Evolutionary conservation across 2,329 filamentous ascomycete genomes (phyloP), one percentile per base, ranked within the genome.

Genomic region (Pyrenochaeta sp.): DNA sequence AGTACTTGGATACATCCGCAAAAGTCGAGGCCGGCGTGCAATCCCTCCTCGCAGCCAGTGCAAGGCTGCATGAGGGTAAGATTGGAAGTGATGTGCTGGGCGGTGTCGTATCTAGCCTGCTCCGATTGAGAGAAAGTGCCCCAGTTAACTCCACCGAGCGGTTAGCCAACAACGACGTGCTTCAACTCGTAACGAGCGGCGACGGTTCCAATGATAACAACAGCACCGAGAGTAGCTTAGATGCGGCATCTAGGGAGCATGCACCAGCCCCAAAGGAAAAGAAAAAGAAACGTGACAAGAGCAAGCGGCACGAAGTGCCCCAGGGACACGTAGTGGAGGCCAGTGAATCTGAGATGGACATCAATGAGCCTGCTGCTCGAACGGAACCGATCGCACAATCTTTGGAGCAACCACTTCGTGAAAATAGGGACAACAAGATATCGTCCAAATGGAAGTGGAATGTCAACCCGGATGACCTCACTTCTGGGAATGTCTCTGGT

Each of bases 361-460:
- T 19, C 10, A 15, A 12, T 36, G 34, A 8, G 37, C 9, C 37
- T 24, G 30, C 25, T n/a, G 7, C 46, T 30, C n/a, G 13, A 25
- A 4, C 34, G 4, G 49, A 30, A 52, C 19, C 24, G 19, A 25
- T 2, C 13, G 5, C 15, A 5, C 12, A 28, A 40, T 24, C 40
- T 27, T 19, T 9, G 32, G 24, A 8, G 12, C n/a, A 39, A 39
- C 27, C 32, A 45, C 28, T n/a, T 28, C 40, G 27, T 13, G 36
- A 36, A n/a, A 27, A 36, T 3, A 64, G 63, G 22, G 60, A 61
- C 10, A 61, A 55, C 4, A 68, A 54, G 36, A 53, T 69, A 0
- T 69, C 68, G 2, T 56, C 49, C 2, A 46, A 50, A 1, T 70
- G 66, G 65, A 45, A 58, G 5, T 74, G 72, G 70, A 13, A 73